Percentiles rank a stretch among this genome's conserved stretches.
Evolutionary conservation across 1,139 yeast species (phyloP).

Genomic region (Suhomyces panamericanus): DNA sequence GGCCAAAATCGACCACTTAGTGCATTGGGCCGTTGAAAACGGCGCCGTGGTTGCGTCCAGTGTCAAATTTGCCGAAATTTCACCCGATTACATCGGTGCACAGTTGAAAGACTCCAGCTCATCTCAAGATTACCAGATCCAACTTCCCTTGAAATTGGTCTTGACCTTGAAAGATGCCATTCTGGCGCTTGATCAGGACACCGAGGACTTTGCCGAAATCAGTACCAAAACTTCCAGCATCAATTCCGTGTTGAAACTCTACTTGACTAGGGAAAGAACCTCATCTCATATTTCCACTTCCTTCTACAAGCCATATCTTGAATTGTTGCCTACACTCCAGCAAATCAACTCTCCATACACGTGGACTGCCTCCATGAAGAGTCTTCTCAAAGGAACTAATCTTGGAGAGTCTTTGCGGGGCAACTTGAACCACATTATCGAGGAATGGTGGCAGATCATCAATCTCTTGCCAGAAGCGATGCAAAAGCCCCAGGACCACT

Average conservation of each 20-base stretch:
- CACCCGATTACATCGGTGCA: constrained; percentile 42
- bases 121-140: constrained; percentile 18
- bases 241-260: constrained; percentile 50
- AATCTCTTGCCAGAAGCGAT: constrained; percentile 35
- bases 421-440: constrained; percentile 35
- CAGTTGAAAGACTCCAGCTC: constrained; percentile 17
- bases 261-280: constrained; percentile 40
- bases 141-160: constrained; percentile 40
- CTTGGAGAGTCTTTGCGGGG: constrained; percentile 44
- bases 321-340: constrained; percentile 53
- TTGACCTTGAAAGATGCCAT: constrained; percentile 48
- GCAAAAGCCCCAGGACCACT: constrained; percentile 38
- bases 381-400: constrained; percentile 63
- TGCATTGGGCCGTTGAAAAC: constrained; percentile 52
- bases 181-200: constrained; percentile 15
- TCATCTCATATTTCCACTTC: constrained; percentile 17
- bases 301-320: constrained; percentile 51
- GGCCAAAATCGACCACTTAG: constrained; percentile 18
- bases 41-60: constrained; percentile 44
- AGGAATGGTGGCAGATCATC: constrained; percentile 54
- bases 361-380: constrained; percentile 56
- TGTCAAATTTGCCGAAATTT: constrained; percentile 25
- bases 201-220: constrained; percentile 19
- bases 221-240: constrained; percentile 26
- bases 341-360: constrained; percentile 60